Base-by-base conservation (phyloP, 2,329 filamentous ascomycete species). In the Aspergillus ruber region DNA sequence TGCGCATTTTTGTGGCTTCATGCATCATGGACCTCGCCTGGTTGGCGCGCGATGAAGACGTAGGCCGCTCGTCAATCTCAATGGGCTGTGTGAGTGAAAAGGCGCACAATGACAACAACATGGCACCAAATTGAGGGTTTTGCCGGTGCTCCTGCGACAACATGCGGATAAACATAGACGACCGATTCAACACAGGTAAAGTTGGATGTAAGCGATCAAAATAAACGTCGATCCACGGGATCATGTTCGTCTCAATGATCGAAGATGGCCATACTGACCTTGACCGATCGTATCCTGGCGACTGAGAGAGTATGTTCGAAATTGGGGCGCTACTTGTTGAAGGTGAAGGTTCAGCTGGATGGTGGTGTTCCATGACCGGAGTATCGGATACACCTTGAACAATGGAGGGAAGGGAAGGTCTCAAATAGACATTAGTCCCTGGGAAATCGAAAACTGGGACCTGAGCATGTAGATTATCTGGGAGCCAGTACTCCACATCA, bases 71-170 rank as follows among this genome's bases (percentile, higher is more conserved):
- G 36, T 69, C 66, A 7, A 72, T 71, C 35, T 72, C 69, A 20
- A 73, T 70, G 0, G 70, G 70, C 50, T 73, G 70, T 1, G 70
- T 73, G 41, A 73, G 62, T 2, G 70, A 66, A 42, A 73, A 73
- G 9, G 70, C 69, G 44, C 69, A 71, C 15, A 73, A 46, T 2
- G 68, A 65, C 18, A 73, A 50, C 4, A 72, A 49, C 70, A 73
- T 73, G 2, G 70, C 63, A 10, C 70, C 70, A 32, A 71, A 72
- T 42, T 73, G 69, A 0, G 67, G 59, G 33, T 72, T 70, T 35
- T 58, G 64, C 32, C 70, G 69, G 51, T 73, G 70, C 40, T 71
- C 70, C n/a, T 66, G 69, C 5, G 60, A 56, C 25, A 73, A 56
- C 58, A 73, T 70, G 9, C 66, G 63, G n/a, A 62, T 69, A 48